phyloP scores from a whole-genome alignment of 257 asterid genomes.

The Ligustrum vulgare region DNA sequence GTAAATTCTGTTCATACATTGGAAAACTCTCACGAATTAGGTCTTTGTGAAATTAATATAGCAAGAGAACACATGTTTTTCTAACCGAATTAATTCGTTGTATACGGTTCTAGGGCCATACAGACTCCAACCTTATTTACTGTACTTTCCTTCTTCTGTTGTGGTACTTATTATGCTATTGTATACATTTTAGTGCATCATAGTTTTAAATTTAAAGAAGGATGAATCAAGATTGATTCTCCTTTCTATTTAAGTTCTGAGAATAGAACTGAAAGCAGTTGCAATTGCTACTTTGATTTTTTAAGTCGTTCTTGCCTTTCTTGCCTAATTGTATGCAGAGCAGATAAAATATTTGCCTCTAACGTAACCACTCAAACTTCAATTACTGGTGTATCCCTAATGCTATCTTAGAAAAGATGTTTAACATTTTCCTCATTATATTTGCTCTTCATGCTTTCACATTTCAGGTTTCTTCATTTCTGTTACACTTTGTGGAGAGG shows the following conservation, averaged over 20 bases:
- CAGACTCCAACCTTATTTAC: neutral
- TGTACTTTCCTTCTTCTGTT: neutral
- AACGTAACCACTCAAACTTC: neutral
- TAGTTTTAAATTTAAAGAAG: neutral
- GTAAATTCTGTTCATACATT: neutral
- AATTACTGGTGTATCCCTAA: neutral
- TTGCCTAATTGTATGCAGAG: neutral
- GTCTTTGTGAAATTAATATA: neutral
- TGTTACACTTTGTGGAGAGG: slow-evolving; percentile 21
- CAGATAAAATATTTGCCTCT: neutral
- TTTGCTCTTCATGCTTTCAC: slow-evolving; percentile 12
- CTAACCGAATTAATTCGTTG: neutral
- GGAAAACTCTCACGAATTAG: neutral
- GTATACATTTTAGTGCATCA: neutral
- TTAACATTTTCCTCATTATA: neutral
- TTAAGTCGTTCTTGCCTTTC: neutral
- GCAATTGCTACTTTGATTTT: neutral
- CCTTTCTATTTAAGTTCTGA: neutral
- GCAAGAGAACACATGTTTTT: neutral
- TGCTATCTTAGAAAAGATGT: neutral
- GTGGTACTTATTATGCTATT: neutral
- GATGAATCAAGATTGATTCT: neutral
- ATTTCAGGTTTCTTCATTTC: slow-evolving; percentile 27
- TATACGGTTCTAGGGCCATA: neutral
- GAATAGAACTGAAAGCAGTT: neutral